phyloP scores from a whole-genome alignment of 23 red algal species.

The Agarophyton chilense region DNA sequence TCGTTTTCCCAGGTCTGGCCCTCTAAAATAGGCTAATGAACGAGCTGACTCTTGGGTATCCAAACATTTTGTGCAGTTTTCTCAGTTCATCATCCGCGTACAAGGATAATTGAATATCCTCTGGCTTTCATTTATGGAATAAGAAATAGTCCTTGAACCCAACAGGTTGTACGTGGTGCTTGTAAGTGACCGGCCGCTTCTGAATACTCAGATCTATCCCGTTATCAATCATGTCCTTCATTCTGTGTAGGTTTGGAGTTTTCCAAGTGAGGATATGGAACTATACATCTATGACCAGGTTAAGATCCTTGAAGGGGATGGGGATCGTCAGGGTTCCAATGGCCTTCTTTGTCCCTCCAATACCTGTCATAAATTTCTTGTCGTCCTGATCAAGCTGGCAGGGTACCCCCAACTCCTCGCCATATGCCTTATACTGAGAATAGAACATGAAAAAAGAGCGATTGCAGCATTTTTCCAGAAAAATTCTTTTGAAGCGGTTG shows the following conservation, averaged over 20 bases:
- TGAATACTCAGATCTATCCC: not conserved
- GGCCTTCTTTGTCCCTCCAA: constrained; percentile 15
- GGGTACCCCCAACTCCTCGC: not conserved
- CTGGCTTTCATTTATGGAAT: constrained; percentile 16
- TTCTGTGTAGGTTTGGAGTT: not conserved
- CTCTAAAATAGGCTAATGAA: not conserved
- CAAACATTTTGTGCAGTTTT: constrained; percentile 18
- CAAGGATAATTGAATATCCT: not conserved
- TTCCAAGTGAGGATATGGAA: not conserved
- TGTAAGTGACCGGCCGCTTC: not conserved
- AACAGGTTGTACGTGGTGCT: not conserved
- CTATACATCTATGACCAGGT: constrained; percentile 3
- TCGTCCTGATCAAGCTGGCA: not conserved
- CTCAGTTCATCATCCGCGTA: constrained; percentile 24
- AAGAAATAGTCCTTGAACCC: constrained; percentile 29
- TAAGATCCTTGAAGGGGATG: constrained; percentile 4
- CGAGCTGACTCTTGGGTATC: not conserved
- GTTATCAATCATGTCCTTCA: constrained; percentile 3
- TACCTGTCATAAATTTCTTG: not conserved
- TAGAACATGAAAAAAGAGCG: not conserved
- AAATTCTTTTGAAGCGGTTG: not conserved
- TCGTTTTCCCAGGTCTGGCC: not conserved
- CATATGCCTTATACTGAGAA: constrained; percentile 14
- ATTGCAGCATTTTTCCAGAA: constrained; percentile 6
- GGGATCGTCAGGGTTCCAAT: not conserved